A percentile compares a stretch with the other conserved stretches of the same genome.
Evolutionary conservation across 2,329 filamentous ascomycete genomes (phyloP).

Genomic region (Elsinoe australis): DNA sequence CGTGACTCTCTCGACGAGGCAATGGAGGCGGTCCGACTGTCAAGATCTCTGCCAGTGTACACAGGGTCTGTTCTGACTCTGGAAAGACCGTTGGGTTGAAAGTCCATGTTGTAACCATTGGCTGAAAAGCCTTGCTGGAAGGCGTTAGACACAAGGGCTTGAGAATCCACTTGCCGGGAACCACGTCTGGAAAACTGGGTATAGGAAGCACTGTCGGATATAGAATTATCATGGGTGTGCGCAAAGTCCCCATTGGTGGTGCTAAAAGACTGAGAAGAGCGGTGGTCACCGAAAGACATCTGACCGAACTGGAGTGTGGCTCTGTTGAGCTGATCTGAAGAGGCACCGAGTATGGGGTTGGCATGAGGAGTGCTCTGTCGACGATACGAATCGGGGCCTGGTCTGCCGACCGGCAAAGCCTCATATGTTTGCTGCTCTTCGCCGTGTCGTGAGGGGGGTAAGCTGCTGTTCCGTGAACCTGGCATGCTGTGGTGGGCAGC

Average conservation of each 20-base stretch:
- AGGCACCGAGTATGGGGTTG: constrained; percentile 5
- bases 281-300: constrained; percentile 37
- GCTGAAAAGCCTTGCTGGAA: not conserved
- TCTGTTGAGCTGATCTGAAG: constrained; percentile 13
- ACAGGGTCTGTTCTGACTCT: constrained; percentile 4
- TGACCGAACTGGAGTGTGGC: constrained; percentile 21
- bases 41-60: constrained; percentile 2
- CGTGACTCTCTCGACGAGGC: constrained; percentile 13
- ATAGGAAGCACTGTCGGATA: not conserved
- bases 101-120: not conserved
- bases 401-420: constrained; percentile 9
- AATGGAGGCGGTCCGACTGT: constrained; percentile 1
- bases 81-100: not conserved
- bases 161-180: constrained; percentile 8
- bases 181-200: constrained; percentile 3
- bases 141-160: not conserved
- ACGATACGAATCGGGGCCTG: constrained; percentile 4
- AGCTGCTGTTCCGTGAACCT: constrained; percentile 47
- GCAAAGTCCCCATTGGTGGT: constrained; percentile 9
- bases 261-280: constrained; percentile 18
- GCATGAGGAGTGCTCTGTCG: constrained; percentile 16
- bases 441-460: constrained; percentile 50
- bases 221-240: not conserved
- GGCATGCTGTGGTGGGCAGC: constrained; percentile 35
- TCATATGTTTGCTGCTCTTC: constrained; percentile 33